A percentile compares a stretch with the other conserved stretches of the same genome.
Evolutionary conservation across 192 early-diverging fungal genomes (phyloP).

Genomic region (Backusella tuberculispora): DNA sequence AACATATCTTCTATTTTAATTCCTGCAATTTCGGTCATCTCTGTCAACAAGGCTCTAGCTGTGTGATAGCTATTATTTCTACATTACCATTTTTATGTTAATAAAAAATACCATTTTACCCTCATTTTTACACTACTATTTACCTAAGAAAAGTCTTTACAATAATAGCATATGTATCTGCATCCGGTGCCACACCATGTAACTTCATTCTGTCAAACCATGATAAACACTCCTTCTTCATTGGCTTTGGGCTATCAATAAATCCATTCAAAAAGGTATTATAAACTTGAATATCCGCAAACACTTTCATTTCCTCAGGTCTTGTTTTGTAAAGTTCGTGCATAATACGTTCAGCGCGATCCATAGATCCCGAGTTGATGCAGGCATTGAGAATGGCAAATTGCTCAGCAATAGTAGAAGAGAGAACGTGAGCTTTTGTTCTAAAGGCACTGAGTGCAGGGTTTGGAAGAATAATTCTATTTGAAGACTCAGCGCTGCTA

Average conservation of each 20-base stretch:
- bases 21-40: constrained; percentile 42
- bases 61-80: constrained; percentile 50
- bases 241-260: constrained; percentile 55
- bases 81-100: neutral
- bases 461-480: constrained; percentile 39
- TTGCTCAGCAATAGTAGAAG: constrained; percentile 61
- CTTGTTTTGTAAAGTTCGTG: constrained; percentile 63
- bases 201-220: constrained; percentile 75
- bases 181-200: constrained; percentile 63
- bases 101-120: constrained; percentile 13
- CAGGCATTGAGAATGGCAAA: constrained; percentile 81
- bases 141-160: constrained; percentile 71
- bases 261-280: constrained; percentile 86
- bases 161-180: constrained; percentile 77
- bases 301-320: constrained; percentile 69
- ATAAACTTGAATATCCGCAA: constrained; percentile 71
- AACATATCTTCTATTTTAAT: constrained; percentile 36
- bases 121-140: constrained; percentile 23
- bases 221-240: constrained; percentile 58
- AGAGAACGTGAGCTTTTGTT: constrained; percentile 32
- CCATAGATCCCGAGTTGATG: constrained; percentile 71
- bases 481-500: neutral
- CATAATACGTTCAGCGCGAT: constrained; percentile 76
- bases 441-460: constrained; percentile 33
- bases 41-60: constrained; percentile 49